Evolutionary conservation across 2,329 filamentous ascomycete species (phyloP).

Genomic region (Aureobasidium subglaciale): DNA sequence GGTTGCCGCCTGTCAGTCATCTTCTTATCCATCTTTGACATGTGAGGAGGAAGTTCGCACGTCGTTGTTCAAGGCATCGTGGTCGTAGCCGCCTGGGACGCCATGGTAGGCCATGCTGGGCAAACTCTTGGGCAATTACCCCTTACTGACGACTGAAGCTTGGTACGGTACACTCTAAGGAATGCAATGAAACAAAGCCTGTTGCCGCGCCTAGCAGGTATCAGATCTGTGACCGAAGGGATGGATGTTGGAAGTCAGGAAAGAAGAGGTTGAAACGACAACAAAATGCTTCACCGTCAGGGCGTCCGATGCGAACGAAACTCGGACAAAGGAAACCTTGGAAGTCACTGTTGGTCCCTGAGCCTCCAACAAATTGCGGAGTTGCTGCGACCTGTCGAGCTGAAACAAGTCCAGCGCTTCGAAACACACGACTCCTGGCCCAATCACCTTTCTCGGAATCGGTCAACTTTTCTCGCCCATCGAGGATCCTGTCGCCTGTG

Average conservation of each 20-base stretch:
- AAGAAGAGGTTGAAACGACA: not conserved
- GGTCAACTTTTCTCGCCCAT: not conserved
- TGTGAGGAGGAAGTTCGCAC: not conserved
- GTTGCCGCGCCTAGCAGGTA: not conserved
- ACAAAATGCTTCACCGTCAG: not conserved
- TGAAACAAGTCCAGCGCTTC: not conserved
- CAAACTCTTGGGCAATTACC: not conserved
- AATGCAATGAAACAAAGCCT: constrained; percentile 5
- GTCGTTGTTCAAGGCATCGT: constrained; percentile 21
- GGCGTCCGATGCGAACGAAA: not conserved
- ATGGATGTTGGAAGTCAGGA: not conserved
- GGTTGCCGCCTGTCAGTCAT: constrained; percentile 11
- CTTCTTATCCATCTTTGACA: not conserved
- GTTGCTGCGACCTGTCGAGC: not conserved
- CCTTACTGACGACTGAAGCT: not conserved
- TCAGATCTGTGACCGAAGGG: not conserved
- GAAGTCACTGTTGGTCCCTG: not conserved
- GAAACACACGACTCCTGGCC: constrained; percentile 4
- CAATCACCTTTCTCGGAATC: not conserved
- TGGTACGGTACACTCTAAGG: not conserved
- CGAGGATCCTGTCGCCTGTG: not conserved
- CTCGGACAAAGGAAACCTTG: not conserved
- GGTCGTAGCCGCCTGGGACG: constrained; percentile 24
- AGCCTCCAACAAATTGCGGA: not conserved
- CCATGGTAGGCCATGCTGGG: constrained; percentile 29